A percentile compares a stretch with the other conserved stretches of the same genome.
These are phyloP conservation scores for Withania somnifera DNA, from an alignment of 305 asterid genomes.

Conservation along the genomic window DNA sequence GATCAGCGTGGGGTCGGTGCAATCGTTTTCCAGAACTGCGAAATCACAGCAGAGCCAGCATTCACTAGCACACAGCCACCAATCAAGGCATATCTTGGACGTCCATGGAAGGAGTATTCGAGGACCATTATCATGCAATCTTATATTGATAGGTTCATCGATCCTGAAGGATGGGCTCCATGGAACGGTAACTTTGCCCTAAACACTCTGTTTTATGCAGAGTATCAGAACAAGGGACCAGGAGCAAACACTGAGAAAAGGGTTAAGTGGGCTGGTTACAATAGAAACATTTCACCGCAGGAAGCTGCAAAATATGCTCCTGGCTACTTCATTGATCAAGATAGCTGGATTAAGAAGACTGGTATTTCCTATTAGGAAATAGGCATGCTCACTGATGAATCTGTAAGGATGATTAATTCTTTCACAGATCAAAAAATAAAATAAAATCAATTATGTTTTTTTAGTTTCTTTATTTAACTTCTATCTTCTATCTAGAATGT, in stretches of 20 bases:
- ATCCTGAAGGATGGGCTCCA: constrained; percentile 36
- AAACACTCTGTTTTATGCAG: constrained; percentile 42
- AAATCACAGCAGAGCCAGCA: constrained; percentile 36
- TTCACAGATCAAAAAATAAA: not conserved
- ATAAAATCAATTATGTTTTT: not conserved
- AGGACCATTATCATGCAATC: constrained; percentile 36
- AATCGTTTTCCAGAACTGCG: constrained; percentile 31
- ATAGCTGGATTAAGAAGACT: constrained; percentile 31
- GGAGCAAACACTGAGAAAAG: constrained; percentile 30
- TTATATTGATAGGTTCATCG: constrained; percentile 20
- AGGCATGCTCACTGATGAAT: no score
- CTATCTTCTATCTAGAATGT: not conserved
- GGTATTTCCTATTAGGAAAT: constrained; percentile 42
- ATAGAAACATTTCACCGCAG: constrained; percentile 22
- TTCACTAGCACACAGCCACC: constrained; percentile 9
- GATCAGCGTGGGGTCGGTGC: not conserved
- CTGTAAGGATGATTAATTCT: not conserved
- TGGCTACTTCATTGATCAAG: constrained; percentile 16
- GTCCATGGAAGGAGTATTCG: constrained; percentile 54
- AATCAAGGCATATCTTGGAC: constrained; percentile 24
- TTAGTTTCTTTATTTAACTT: not conserved
- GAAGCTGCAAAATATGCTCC: constrained; percentile 46
- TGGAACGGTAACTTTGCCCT: constrained; percentile 44
- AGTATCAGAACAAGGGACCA: constrained; percentile 47
- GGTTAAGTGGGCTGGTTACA: constrained; percentile 34